Conservation (phyloP, 495 filamentous ascomycete species). For the Tuber calosporum region DNA sequence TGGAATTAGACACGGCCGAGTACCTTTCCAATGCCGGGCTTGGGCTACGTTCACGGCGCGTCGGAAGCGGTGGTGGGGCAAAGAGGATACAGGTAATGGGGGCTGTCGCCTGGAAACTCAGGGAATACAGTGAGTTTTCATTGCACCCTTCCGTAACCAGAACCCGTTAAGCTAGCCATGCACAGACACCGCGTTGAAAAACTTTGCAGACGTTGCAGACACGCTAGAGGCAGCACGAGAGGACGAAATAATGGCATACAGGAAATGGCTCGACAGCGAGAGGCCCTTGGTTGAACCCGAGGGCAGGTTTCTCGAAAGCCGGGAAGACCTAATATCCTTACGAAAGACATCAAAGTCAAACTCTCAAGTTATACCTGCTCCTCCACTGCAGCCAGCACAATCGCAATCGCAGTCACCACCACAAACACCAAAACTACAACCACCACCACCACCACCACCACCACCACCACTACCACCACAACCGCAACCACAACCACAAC, state of each 20-base stretch:
- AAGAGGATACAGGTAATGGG: conserved; percentile 57
- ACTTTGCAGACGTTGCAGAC: conserved; percentile 23
- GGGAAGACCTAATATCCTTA: neutral
- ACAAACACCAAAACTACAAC: neutral
- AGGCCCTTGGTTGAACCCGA: conserved; percentile 25
- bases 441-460: neutral
- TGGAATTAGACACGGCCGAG: conserved; percentile 51
- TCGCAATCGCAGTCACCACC: neutral
- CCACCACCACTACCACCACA: neutral
- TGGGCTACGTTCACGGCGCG: conserved; percentile 58
- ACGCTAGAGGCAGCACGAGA: conserved; percentile 15
- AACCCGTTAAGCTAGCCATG: conserved; percentile 4
- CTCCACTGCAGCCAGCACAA: neutral
- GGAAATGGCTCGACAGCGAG: conserved; percentile 22
- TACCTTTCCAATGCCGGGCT: conserved; percentile 56
- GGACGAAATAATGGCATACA: conserved; percentile 25
- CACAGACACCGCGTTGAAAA: conserved; percentile 32
- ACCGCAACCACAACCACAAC: neutral
- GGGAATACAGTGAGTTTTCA: conserved; percentile 68
- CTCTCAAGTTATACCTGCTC: neutral
- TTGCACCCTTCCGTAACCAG: neutral
- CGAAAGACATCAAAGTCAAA: neutral
- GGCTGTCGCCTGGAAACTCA: conserved; percentile 64
- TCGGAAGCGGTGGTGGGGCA: conserved; percentile 65
- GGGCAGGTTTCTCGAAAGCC: conserved; percentile 12